phyloP scores from a whole-genome alignment of 2,329 filamentous ascomycete species.

The Hymenoscyphus repandus region DNA sequence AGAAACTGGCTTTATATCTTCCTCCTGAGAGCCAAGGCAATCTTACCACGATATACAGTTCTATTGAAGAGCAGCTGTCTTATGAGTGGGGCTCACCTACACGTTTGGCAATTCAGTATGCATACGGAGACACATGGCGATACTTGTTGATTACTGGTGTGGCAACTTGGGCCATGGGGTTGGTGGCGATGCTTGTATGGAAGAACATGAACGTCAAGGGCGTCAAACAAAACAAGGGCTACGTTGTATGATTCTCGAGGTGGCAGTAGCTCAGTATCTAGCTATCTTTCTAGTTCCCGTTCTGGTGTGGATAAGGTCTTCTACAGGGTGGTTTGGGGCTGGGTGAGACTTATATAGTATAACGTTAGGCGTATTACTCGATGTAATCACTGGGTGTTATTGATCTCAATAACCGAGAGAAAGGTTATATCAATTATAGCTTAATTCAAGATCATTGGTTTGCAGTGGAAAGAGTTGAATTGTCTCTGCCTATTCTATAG shows the following conservation, averaged over 20 bases:
- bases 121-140: constrained; percentile 49
- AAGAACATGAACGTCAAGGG: constrained; percentile 41
- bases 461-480: too few species aligned
- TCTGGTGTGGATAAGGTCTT: not conserved
- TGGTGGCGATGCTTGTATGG: constrained; percentile 40
- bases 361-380: too few species aligned
- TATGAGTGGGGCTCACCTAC: constrained; percentile 36
- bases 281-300: not conserved
- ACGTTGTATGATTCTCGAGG: constrained; percentile 15
- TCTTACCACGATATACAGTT: constrained; percentile 45
- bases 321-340: not conserved
- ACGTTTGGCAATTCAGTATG: constrained; percentile 47
- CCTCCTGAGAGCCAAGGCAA: constrained; percentile 38
- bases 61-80: constrained; percentile 45
- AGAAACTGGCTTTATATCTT: constrained; percentile 45
- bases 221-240: constrained; percentile 39
- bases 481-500: too few species aligned
- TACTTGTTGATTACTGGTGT: constrained; percentile 47
- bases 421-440: too few species aligned
- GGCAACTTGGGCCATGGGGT: constrained; percentile 37
- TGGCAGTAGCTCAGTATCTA: not conserved
- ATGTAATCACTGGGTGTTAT: too few species aligned
- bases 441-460: too few species aligned
- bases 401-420: too few species aligned
- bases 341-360: too few species aligned